Evolutionary conservation across 1,284 basidiomycete species (phyloP).

Genomic region (Boletellus deceptivus): DNA sequence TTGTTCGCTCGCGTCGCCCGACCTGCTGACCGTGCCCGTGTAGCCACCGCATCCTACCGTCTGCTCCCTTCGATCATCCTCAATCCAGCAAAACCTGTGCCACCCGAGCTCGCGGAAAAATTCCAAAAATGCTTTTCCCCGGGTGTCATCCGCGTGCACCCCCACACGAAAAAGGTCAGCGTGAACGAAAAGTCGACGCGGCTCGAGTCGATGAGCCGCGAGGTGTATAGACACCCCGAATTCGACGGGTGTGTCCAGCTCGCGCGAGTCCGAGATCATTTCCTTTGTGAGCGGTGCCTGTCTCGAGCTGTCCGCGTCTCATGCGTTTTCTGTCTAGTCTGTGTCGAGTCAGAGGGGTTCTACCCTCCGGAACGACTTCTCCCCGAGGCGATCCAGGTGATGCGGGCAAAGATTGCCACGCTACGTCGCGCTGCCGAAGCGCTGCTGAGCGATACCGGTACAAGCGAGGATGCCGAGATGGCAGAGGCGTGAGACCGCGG

Average conservation of each 20-base stretch:
- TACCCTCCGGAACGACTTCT: conserved; percentile 86
- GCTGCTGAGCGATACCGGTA: conserved; percentile 39
- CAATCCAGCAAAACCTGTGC: conserved; percentile 58
- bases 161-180: conserved; percentile 52
- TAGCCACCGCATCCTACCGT: conserved; percentile 94
- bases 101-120: conserved; percentile 64
- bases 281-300: conserved; percentile 69
- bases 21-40: background rate
- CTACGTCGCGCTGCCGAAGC: conserved; percentile 60
- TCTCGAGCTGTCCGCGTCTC: background rate
- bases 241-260: conserved; percentile 86
- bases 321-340: conserved; percentile 51
- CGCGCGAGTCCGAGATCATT: conserved; percentile 87
- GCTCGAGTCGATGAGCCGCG: conserved; percentile 89
- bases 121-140: conserved; percentile 89
- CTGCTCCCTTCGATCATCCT: conserved; percentile 88
- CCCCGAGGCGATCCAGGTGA: conserved; percentile 78
- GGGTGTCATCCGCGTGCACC: conserved; percentile 81
- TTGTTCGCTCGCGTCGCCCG: background rate
- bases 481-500: conserved; percentile 10
- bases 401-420: conserved; percentile 76
- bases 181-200: conserved; percentile 69
- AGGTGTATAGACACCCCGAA: conserved; percentile 90
- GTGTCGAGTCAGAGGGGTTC: conserved; percentile 87
- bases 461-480: conserved; percentile 43